These are phyloP conservation scores for Akanthomyces lecanii DNA, from an alignment of 2,329 filamentous ascomycete species.

Conservation along the genomic window DNA sequence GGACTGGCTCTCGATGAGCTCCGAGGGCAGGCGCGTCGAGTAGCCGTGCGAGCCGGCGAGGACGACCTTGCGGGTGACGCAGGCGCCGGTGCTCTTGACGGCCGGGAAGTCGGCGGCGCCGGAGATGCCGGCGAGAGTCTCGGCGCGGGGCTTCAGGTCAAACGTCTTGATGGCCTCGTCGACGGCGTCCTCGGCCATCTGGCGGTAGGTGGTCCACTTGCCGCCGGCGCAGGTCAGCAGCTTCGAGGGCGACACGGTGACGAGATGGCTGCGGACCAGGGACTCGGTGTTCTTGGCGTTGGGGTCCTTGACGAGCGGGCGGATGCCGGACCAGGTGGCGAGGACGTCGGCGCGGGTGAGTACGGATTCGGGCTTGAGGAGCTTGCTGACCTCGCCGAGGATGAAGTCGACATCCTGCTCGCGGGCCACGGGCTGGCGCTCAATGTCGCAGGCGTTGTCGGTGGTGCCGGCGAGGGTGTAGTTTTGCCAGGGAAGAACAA, in stretches of 20 bases:
- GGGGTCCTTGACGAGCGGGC: constrained; percentile 75
- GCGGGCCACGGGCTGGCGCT: constrained; percentile 65
- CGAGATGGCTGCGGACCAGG: constrained; percentile 75
- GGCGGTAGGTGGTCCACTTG: constrained; percentile 86
- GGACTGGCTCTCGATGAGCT: constrained; percentile 31
- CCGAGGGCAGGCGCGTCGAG: constrained; percentile 31
- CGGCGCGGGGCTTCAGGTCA: constrained; percentile 48
- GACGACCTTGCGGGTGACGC: constrained; percentile 69
- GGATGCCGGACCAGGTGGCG: constrained; percentile 76
- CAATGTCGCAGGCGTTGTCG: constrained; percentile 67
- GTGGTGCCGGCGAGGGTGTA: constrained; percentile 83
- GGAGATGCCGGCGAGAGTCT: constrained; percentile 59
- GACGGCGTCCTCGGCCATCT: constrained; percentile 84
- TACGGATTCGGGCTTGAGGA: constrained; percentile 70
- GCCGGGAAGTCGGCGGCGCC: constrained; percentile 47
- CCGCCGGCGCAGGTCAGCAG: constrained; percentile 77
- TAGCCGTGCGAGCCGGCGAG: constrained; percentile 75
- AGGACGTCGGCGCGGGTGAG: constrained; percentile 72
- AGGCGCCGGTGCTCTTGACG: constrained; percentile 59
- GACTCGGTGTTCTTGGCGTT: constrained; percentile 79
- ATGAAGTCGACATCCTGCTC: constrained; percentile 82
- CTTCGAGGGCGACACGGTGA: constrained; percentile 69
- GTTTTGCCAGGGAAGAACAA: constrained; percentile 83
- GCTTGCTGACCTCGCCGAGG: constrained; percentile 70
- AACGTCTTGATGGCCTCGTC: constrained; percentile 71